These are phyloP conservation scores for Yamadazyma blattariae DNA, from an alignment of 1,139 yeast species.

Conservation along the genomic window DNA sequence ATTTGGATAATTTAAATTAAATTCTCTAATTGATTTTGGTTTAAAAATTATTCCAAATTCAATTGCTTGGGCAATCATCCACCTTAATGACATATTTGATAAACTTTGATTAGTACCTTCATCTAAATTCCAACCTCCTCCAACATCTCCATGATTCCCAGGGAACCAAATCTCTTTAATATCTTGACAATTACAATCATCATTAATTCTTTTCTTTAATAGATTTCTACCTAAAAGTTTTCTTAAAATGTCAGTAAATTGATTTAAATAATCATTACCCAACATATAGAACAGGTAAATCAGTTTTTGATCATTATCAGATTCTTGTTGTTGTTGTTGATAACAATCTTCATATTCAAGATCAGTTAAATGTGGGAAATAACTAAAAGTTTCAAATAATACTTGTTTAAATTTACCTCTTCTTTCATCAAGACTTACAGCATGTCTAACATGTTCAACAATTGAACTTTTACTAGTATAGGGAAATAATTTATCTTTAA, in stretches of 20 bases:
- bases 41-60: slow-evolving; percentile 48
- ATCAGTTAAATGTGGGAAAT: slow-evolving; percentile 25
- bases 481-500: slow-evolving; percentile 57
- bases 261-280: slow-evolving; percentile 3
- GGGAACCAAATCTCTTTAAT: slow-evolving; percentile 59
- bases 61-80: slow-evolving; percentile 56
- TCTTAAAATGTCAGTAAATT: slow-evolving; percentile 2
- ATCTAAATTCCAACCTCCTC: slow-evolving; percentile 63
- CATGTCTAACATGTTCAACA: slow-evolving; percentile 61
- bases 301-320: slow-evolving; percentile 4
- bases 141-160: slow-evolving; percentile 65
- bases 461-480: slow-evolving; percentile 47
- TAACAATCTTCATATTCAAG: slow-evolving; percentile 17
- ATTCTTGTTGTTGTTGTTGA: no score
- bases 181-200: slow-evolving; percentile 26
- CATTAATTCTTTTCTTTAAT: slow-evolving; percentile 4
- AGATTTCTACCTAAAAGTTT: slow-evolving; percentile 7
- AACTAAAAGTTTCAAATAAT: slow-evolving; percentile 37
- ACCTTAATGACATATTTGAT: slow-evolving; percentile 48
- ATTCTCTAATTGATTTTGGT: slow-evolving; percentile 33
- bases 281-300: not conserved
- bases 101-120: slow-evolving; percentile 26
- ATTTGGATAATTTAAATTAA: slow-evolving; percentile 33
- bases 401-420: slow-evolving; percentile 60
- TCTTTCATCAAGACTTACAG: slow-evolving; percentile 63